Conservation (phyloP, 2,329 filamentous ascomycete genomes). For the Talaromyces funiculosus region DNA sequence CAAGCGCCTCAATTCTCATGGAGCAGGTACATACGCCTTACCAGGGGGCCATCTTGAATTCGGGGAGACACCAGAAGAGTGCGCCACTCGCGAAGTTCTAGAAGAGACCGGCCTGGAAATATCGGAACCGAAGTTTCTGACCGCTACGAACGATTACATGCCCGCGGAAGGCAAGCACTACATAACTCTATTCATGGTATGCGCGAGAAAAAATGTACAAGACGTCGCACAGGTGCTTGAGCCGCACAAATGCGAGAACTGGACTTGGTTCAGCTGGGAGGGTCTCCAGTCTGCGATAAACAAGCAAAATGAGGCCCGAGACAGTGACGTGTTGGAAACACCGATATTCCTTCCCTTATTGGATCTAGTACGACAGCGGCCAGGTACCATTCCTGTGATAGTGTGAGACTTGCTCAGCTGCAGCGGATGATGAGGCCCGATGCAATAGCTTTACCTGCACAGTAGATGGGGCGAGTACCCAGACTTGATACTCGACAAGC, state of each 20-base stretch:
- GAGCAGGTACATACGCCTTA: constrained; percentile 57
- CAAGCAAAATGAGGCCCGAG: constrained; percentile 25
- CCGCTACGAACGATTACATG: constrained; percentile 65
- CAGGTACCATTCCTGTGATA: constrained; percentile 24
- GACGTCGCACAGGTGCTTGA: constrained; percentile 52
- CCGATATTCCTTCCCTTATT: constrained; percentile 46
- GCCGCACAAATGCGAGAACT: constrained; percentile 51
- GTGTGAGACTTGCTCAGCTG: neutral
- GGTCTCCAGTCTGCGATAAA: constrained; percentile 38
- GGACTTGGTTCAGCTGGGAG: constrained; percentile 51
- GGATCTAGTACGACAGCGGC: constrained; percentile 40
- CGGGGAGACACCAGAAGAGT: constrained; percentile 57
- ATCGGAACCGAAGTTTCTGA: constrained; percentile 48
- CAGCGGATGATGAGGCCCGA: neutral
- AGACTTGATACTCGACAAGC: neutral
- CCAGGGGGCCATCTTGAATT: constrained; percentile 73
- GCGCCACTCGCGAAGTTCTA: constrained; percentile 60
- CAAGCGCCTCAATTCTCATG: constrained; percentile 14
- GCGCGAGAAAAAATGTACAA: constrained; percentile 43
- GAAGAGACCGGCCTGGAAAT: constrained; percentile 66
- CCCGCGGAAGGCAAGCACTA: constrained; percentile 60
- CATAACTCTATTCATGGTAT: constrained; percentile 64
- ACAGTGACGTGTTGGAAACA: constrained; percentile 21
- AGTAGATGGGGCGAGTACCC: neutral
- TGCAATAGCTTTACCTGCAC: neutral